Evolutionary conservation across 2,329 filamentous ascomycete species (phyloP), one percentile per base, ranked within the genome.

Genomic region (Neophaeococcomyces mojaviensis): DNA sequence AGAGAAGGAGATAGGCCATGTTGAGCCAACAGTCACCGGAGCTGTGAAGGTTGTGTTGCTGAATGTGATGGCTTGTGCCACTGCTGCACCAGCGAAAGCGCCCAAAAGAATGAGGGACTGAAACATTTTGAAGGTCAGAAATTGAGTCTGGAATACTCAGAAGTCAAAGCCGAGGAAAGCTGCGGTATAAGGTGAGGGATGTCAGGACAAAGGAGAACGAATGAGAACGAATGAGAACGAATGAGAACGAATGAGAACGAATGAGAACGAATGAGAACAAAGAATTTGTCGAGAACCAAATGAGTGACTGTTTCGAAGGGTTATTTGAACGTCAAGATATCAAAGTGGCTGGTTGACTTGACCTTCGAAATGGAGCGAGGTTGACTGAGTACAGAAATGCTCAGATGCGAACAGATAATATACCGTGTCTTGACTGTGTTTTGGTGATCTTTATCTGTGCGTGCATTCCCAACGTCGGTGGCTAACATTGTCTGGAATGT

Each of bases 1-100:
- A n/a, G 49, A 49, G 47, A 48, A 56, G 6, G 45, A 38, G 43
- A 56, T 51, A 2, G 47, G 45, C 50, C 49, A 50, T 19, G 49
- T 22, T 22, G 53, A 42, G 37, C 52, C 54, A 12, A 49, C 46
- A 9, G 47, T 48, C 36, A 52, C 52, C 4, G 35, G 32, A 33
- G 31, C 31, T 18, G 15, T 40, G 44, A 50, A 55, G 12, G 50
- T 49, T 39, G 50, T 52, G 40, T 44, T 47, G 43, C 34, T 35
- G 42, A 56, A 55, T 18, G 28, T 15, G 24, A 48, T 28, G 18
- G 49, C 41, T 28, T 50, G 47, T 34, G 50, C 52, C 32, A 53
- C 34, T 18, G 48, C 52, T 33, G 35, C 36, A 30, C 35, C 41
- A 39, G 51, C 50, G 15, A 55, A 48, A 26, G 47, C 37, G 45